Conservation (phyloP, 257 asterid genomes). For the Echium plantagineum region DNA sequence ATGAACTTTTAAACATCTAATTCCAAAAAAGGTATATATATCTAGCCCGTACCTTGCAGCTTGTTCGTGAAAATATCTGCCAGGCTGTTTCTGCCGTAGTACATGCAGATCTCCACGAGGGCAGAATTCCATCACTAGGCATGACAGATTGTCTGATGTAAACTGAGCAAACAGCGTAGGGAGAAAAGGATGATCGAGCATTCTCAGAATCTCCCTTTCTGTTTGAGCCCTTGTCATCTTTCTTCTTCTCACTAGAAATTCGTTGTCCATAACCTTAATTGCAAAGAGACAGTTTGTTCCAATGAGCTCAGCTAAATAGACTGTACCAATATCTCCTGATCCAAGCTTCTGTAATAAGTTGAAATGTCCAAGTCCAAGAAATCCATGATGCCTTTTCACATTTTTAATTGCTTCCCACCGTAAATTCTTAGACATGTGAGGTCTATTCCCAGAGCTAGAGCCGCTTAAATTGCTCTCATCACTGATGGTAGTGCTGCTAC, state of each 20-base stretch:
- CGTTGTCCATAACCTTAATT: constrained; percentile 90
- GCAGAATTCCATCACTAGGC: constrained; percentile 93
- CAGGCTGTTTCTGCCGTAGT: constrained; percentile 78
- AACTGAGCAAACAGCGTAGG: constrained; percentile 87
- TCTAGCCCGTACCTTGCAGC: constrained; percentile 58
- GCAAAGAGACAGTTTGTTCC: constrained; percentile 62
- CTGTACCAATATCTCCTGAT: constrained; percentile 84
- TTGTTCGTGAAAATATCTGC: constrained; percentile 62
- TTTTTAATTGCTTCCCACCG: constrained; percentile 66
- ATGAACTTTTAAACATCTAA: neutral
- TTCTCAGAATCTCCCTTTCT: constrained; percentile 77
- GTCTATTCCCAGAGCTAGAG: constrained; percentile 49
- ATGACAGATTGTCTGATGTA: constrained; percentile 66
- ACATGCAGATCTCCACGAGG: constrained; percentile 95
- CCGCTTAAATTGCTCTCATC: constrained; percentile 78
- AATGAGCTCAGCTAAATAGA: constrained; percentile 68
- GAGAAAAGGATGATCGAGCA: constrained; percentile 94
- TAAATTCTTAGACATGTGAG: constrained; percentile 80
- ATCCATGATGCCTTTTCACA: constrained; percentile 48
- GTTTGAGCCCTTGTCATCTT: constrained; percentile 79
- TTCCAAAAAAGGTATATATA: neutral
- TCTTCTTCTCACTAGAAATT: constrained; percentile 61
- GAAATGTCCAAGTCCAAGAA: constrained; percentile 61
- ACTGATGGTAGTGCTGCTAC: constrained; percentile 72
- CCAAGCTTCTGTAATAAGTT: constrained; percentile 72